Percentiles rank a stretch among this genome's conserved stretches.
These are phyloP conservation scores for Plantago lanceolata DNA, from an alignment of 305 asterid genomes.

Conservation along the genomic window DNA sequence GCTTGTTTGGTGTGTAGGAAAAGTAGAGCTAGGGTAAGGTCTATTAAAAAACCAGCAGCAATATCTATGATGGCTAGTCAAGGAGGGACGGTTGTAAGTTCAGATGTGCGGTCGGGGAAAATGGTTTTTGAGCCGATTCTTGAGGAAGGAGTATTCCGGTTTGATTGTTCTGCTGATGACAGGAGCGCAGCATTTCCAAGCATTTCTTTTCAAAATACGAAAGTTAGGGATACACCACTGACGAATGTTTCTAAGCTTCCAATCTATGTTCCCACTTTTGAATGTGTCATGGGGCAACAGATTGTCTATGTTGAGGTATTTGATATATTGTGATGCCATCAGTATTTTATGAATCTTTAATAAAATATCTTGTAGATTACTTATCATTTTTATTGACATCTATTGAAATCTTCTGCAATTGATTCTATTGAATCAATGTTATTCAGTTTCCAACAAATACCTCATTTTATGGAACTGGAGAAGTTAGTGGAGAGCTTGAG, in stretches of 20 bases:
- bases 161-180: constrained; percentile 80
- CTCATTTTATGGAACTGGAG: constrained; percentile 96
- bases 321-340: constrained; percentile 12
- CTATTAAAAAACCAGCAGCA: constrained; percentile 27
- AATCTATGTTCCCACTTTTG: constrained; percentile 58
- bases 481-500: constrained; percentile 94
- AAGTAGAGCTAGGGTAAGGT: constrained; percentile 29
- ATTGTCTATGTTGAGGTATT: constrained; percentile 66
- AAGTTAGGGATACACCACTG: constrained; percentile 69
- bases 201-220: constrained; percentile 58
- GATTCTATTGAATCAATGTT: constrained; percentile 17
- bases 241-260: constrained; percentile 41
- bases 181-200: constrained; percentile 75
- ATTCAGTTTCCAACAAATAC: constrained; percentile 77
- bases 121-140: constrained; percentile 83
- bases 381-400: background rate
- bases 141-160: constrained; percentile 86
- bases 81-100: constrained; percentile 32
- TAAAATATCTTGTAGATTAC: background rate
- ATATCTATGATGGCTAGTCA: constrained; percentile 53
- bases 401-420: constrained; percentile 3
- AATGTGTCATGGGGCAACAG: constrained; percentile 59
- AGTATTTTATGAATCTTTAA: constrained; percentile 3
- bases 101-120: constrained; percentile 45
- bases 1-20: constrained; percentile 30